These are phyloP conservation scores for Withania somnifera DNA, from an alignment of 305 asterid species.

Conservation along the genomic window DNA sequence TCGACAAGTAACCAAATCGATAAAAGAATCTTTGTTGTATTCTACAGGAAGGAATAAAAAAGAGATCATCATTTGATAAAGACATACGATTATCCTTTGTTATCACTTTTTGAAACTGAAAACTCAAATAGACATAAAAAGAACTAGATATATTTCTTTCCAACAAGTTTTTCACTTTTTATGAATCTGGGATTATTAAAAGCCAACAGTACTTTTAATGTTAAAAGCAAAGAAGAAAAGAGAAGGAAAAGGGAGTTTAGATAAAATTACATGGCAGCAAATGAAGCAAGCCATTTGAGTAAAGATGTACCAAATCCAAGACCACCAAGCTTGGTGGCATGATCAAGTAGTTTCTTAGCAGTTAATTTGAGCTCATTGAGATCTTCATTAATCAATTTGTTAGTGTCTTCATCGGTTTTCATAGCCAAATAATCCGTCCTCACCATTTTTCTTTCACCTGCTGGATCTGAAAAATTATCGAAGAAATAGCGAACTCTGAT, in stretches of 20 bases:
- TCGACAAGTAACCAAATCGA: neutral
- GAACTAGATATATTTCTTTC: neutral
- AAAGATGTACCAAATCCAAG: slow-evolving; percentile 57
- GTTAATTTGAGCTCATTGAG: slow-evolving; percentile 54
- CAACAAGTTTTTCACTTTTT: neutral
- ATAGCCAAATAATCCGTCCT: slow-evolving; percentile 50
- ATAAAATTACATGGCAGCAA: slow-evolving; percentile 57
- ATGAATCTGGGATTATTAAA: neutral
- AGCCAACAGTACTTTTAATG: neutral
- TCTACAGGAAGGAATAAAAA: neutral
- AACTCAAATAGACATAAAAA: neutral
- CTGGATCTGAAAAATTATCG: neutral
- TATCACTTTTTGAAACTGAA: neutral
- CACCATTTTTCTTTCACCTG: slow-evolving; percentile 31
- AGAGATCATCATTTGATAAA: too few species aligned
- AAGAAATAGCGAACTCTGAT: neutral
- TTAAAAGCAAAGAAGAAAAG: neutral
- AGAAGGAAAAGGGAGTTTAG: neutral
- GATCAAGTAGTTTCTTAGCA: slow-evolving; percentile 49
- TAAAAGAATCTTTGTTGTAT: neutral
- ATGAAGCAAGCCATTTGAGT: slow-evolving; percentile 78
- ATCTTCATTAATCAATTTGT: slow-evolving; percentile 51
- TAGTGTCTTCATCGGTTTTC: slow-evolving; percentile 38
- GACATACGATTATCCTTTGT: neutral
- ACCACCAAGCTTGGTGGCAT: slow-evolving; percentile 47